These are phyloP conservation scores for Ilyonectria mors-panacis DNA, from an alignment of 2,329 filamentous ascomycete species.

Conservation along the genomic window DNA sequence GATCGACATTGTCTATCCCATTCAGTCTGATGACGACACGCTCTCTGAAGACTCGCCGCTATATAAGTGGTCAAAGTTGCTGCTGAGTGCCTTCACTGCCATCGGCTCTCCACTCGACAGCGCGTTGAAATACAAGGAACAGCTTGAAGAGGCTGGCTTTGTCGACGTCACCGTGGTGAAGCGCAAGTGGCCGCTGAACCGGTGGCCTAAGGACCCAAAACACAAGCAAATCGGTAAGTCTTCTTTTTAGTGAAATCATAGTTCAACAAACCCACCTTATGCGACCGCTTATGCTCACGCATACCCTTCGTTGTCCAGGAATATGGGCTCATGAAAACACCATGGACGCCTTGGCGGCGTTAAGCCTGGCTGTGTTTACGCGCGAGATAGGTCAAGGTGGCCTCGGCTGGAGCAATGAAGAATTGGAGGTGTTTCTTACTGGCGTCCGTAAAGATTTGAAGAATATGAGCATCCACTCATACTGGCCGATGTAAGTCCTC, in stretches of 20 bases:
- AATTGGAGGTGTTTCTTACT: slow-evolving; percentile 22
- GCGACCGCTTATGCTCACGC: background rate
- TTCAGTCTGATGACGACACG: slow-evolving; percentile 18
- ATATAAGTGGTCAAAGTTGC: slow-evolving; percentile 20
- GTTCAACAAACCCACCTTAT: no score
- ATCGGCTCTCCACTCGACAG: slow-evolving; percentile 22
- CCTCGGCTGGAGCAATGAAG: slow-evolving; percentile 20
- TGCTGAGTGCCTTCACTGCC: slow-evolving; percentile 12
- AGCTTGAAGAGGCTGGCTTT: slow-evolving; percentile 28
- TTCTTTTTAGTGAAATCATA: background rate
- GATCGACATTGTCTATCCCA: slow-evolving; percentile 32
- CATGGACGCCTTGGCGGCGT: slow-evolving; percentile 19
- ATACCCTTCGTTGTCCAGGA: slow-evolving; percentile 1
- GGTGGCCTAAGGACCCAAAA: slow-evolving; percentile 28
- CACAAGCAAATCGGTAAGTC: slow-evolving; percentile 37
- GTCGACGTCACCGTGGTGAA: slow-evolving; percentile 15
- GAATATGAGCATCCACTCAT: slow-evolving; percentile 15
- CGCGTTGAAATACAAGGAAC: slow-evolving; percentile 24
- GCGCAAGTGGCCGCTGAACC: slow-evolving; percentile 30
- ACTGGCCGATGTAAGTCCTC: slow-evolving; percentile 27
- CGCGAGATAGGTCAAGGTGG: slow-evolving; percentile 17
- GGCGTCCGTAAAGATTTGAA: slow-evolving; percentile 22
- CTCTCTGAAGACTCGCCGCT: slow-evolving; percentile 12
- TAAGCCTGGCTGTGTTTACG: slow-evolving; percentile 26
- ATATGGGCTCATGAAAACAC: slow-evolving; percentile 22